These are phyloP conservation scores for Erodium moschatum DNA, from an alignment of 441 rosid species.

Conservation along the genomic window DNA sequence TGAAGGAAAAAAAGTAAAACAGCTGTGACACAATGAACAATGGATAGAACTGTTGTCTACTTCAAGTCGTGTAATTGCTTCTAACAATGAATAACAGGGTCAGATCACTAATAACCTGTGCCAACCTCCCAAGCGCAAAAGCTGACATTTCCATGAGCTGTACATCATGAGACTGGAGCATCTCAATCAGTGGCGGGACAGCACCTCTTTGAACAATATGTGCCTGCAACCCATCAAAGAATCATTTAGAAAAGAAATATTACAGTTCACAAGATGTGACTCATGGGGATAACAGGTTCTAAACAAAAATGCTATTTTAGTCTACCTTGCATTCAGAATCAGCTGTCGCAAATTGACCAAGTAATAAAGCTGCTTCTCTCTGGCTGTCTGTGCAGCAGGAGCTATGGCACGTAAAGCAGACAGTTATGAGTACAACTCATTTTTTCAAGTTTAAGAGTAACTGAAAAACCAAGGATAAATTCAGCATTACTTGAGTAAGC, in stretches of 20 bases:
- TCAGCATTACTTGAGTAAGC: slow-evolving; percentile 54
- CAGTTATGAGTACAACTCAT: not conserved
- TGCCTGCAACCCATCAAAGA: slow-evolving; percentile 35
- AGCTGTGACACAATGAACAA: no score
- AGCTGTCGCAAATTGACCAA: slow-evolving; percentile 72
- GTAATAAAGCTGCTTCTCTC: slow-evolving; percentile 60
- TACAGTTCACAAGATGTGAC: not conserved
- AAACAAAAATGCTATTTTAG: not conserved
- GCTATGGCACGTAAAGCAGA: slow-evolving; percentile 24
- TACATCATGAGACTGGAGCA: slow-evolving; percentile 51
- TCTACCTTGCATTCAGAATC: slow-evolving; percentile 66
- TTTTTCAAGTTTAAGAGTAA: not conserved
- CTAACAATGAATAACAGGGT: not conserved
- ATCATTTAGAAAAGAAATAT: slow-evolving; percentile 6
- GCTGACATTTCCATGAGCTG: slow-evolving; percentile 70
- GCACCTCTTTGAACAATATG: slow-evolving; percentile 72
- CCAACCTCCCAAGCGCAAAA: slow-evolving; percentile 65
- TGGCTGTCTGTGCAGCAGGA: slow-evolving; percentile 56
- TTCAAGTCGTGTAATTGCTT: no score
- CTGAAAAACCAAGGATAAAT: not conserved
- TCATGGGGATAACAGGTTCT: not conserved
- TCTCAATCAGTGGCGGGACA: slow-evolving; percentile 46
- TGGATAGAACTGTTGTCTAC: no score
- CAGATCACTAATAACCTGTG: slow-evolving; percentile 41
- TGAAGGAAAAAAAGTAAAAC: no score